Evolutionary conservation across 106 monocot species (phyloP), one percentile per base, ranked within the genome.

Genomic region (Apostasia shenzhenica): DNA sequence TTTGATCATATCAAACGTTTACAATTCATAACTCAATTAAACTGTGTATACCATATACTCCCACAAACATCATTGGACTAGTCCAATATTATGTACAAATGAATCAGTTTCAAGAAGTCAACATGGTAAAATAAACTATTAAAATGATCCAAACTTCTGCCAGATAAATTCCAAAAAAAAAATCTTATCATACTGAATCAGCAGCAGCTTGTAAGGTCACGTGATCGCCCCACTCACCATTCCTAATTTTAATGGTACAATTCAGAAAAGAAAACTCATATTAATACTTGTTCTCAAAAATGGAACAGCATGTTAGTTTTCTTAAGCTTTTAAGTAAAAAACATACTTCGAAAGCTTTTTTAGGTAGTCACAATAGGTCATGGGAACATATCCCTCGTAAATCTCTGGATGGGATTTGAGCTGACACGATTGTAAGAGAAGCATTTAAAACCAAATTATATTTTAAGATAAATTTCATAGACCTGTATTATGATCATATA

Each of bases 221-320:
- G 76, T 95, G 95, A 63, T 95, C 95, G 41, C 95, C 95, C 95
- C 95, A 95, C 81, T 95, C 88, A 10, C 91, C 95, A 63, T 39
- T 75, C 38, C 94, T 95, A 79, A 74, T 75, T 54, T 14, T 58
- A 40, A 52, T n/a, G 48, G 43, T 14, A 55, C 10, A 5, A 57
- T 51, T 41, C 54, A 48, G 12, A 26, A 61, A 66, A 54, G 44
- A 52, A 71, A 57, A 38, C 3, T 26, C 6, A 39, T 11, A 69
- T 55, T 54, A 54, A 43, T 14, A 7, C 4, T 57, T 59, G 8
- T 38, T 58, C 10, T 14, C 8, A 70, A 7, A 26, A 65, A 57
- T 58, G 9, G 14, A 69, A 54, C 40, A 6, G 45, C 38, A n/a
- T n/a, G 14, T 10, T 10, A 45, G 13, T 3, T 44, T 50, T 14